Conservation (phyloP, 2,329 filamentous ascomycete genomes). For the Trichoderma pleuroti region DNA sequence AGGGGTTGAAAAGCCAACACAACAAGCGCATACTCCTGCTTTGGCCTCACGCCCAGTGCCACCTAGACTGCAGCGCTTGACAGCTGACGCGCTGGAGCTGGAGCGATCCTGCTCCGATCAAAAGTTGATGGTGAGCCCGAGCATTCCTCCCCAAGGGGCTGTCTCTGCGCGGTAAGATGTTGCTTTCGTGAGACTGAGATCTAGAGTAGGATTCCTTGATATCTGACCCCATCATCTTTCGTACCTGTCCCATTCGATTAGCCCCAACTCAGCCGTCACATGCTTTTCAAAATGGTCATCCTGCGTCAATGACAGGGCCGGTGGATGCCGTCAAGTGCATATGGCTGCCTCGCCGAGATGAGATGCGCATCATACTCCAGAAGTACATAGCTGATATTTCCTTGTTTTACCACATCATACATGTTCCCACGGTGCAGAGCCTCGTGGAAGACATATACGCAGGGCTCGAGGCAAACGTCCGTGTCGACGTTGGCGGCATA, state of each 20-base stretch:
- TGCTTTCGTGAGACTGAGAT: conserved; percentile 16
- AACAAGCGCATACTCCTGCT: neutral
- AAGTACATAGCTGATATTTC: conserved; percentile 32
- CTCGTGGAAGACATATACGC: conserved; percentile 33
- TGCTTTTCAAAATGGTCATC: conserved; percentile 29
- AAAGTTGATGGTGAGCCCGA: conserved; percentile 29
- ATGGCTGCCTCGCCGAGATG: conserved; percentile 33
- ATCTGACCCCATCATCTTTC: conserved; percentile 32
- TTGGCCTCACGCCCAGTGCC: conserved; percentile 24
- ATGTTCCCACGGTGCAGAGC: conserved; percentile 28
- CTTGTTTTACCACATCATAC: conserved; percentile 33
- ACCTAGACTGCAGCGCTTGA: conserved; percentile 32
- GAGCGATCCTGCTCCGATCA: conserved; percentile 32
- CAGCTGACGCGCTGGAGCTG: conserved; percentile 34
- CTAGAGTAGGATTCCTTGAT: conserved; percentile 29
- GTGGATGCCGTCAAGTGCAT: conserved; percentile 33
- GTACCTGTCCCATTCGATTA: conserved; percentile 33
- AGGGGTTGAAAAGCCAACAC: neutral
- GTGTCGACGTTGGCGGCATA: conserved; percentile 26
- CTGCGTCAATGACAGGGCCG: conserved; percentile 24
- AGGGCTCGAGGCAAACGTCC: conserved; percentile 25
- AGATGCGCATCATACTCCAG: conserved; percentile 30
- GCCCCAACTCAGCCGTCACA: conserved; percentile 33
- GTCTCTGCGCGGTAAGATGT: conserved; percentile 9
- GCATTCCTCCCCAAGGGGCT: neutral